Evolutionary conservation across 164 flowering plant genomes (phyloP), one percentile per base, ranked within the genome.

Genomic region (Sextonia rubra): DNA sequence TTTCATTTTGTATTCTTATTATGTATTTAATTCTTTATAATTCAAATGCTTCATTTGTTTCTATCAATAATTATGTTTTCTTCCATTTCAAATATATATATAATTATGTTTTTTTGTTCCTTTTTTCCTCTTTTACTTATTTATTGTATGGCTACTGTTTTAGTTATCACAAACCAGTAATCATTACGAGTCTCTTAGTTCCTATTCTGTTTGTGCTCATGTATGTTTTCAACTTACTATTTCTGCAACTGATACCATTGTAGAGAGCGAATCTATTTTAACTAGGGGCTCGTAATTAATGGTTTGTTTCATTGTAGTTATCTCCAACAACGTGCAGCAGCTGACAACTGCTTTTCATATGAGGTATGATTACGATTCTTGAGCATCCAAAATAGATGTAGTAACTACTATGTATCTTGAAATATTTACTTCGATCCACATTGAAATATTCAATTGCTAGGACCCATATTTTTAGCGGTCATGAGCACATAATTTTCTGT

Each of bases 321-420:
- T 84, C 94, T 95, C 73, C 89, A 89, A 76, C 85, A 86, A 69
- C 94, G 98, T 60, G 90, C 86, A 0, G 86, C 87, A 27, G 87
- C 85, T 84, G 96, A 93, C 78, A 84, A 85, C 66, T 81, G 90
- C 52, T 95, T 95, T 83, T 79, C 98, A 48, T 94, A 87, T 76
- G 98, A 94, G 97, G 98, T 94, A 86, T 65, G 73, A 6, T 77
- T 49, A 72, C 62, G 9, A 22, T 30, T 52, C 23, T 64, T 12
- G 24, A 58, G 65, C 2, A 37, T 44, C 24, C 14, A 37, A 37
- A 37, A 37, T 3, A 7, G 44, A 37, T 5, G 11, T 30, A 17
- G 23, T 44, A 48, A 61, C 64, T 12, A 8, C 68, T 18, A 37
- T 32, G 14, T 0, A 12, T n/a, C 8, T 66, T 44, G 2, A 37